These are phyloP conservation scores for Diaporthe vaccinii DNA, from an alignment of 2,329 filamentous ascomycete genomes.

Conservation along the genomic window DNA sequence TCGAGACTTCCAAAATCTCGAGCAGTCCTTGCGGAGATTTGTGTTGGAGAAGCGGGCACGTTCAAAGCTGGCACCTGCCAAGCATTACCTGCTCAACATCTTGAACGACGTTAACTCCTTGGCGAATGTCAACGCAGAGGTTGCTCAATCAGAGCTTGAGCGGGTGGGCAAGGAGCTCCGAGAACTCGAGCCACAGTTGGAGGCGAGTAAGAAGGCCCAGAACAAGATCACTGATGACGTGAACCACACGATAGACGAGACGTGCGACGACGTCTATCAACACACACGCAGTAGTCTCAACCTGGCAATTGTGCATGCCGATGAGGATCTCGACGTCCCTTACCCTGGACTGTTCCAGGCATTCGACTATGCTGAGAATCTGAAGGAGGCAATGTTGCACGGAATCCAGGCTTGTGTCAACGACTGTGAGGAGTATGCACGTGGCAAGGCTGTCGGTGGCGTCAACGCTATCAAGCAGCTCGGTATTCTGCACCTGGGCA, in stretches of 20 bases:
- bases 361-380: constrained; percentile 92
- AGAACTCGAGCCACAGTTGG: constrained; percentile 86
- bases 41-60: constrained; percentile 95
- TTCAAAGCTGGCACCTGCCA: constrained; percentile 94
- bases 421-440: constrained; percentile 88
- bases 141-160: constrained; percentile 87
- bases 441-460: constrained; percentile 80
- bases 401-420: constrained; percentile 85
- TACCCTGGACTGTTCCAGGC: constrained; percentile 89
- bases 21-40: constrained; percentile 90
- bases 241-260: constrained; percentile 85
- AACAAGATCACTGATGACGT: constrained; percentile 85
- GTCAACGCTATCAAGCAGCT: constrained; percentile 91
- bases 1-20: constrained; percentile 89
- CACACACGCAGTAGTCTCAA: constrained; percentile 83
- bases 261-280: constrained; percentile 87
- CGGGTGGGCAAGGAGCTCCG: constrained; percentile 84
- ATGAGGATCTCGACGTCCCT: constrained; percentile 83
- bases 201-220: constrained; percentile 85
- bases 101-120: constrained; percentile 88
- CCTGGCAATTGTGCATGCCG: constrained; percentile 81
- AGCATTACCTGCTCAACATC: constrained; percentile 95
- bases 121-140: constrained; percentile 87
- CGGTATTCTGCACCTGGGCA: constrained; percentile 88
- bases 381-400: constrained; percentile 92